A percentile compares a stretch with the other conserved stretches of the same genome.
Conservation (phyloP, 1,139 yeast species). For the Yamadazyma diddensiae region DNA sequence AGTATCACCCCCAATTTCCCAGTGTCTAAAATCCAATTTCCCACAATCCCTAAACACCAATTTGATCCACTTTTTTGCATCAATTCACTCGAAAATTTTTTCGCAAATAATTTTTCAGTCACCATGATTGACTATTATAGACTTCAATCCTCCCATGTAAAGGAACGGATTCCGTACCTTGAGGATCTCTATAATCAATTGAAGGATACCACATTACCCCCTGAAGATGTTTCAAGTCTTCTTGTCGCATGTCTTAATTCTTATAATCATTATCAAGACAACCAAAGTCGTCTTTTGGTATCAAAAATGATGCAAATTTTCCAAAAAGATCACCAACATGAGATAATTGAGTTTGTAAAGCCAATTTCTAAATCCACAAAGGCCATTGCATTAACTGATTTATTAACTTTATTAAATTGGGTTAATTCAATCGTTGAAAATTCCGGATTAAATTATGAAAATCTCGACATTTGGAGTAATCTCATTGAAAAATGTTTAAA, state of each 20-base stretch:
- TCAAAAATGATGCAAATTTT: conserved; percentile 3
- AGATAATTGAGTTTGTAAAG: conserved; percentile 37
- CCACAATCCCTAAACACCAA: too few relatives aligned
- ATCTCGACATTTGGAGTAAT: conserved; percentile 2
- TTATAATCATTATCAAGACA: conserved; percentile 50
- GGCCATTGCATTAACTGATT: conserved; percentile 49
- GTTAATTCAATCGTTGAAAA: conserved; percentile 28
- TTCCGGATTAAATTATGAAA: not conserved
- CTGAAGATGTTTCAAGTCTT: conserved; percentile 14
- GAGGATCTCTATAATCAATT: conserved; percentile 13
- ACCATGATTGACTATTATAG: conserved; percentile 10
- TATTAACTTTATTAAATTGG: conserved; percentile 60
- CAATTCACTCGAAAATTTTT: too few relatives aligned
- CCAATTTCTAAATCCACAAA: conserved; percentile 26
- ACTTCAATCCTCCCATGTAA: conserved; percentile 26
- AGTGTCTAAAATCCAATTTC: too few relatives aligned
- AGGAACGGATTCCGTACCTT: conserved; percentile 31
- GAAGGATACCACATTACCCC: conserved; percentile 3
- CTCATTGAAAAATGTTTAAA: conserved; percentile 6
- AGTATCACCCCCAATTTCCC: too few relatives aligned
- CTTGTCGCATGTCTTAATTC: conserved; percentile 40
- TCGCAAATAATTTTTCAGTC: conserved; percentile 1
- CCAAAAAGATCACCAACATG: conserved; percentile 3
- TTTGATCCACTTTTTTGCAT: too few relatives aligned
- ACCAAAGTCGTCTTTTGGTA: conserved; percentile 43